These are phyloP conservation scores for Candida nitratophila DNA, from an alignment of 805 yeast genomes.

Conservation along the genomic window DNA sequence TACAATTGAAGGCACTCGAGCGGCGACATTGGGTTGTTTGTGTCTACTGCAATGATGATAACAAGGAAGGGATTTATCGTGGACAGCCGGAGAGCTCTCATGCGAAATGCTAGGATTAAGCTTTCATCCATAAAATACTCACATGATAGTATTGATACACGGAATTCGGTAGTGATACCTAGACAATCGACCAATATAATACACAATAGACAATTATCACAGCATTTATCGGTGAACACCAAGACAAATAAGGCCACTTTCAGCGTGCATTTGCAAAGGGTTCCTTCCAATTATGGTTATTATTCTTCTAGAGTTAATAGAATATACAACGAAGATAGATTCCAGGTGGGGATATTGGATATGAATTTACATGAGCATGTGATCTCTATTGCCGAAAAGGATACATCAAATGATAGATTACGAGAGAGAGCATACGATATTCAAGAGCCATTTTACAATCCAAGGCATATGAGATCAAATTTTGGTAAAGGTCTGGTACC, in stretches of 20 bases:
- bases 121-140: too few relatives aligned
- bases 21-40: not conserved
- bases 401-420: slow-evolving; percentile 1
- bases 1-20: too few relatives aligned
- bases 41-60: not conserved
- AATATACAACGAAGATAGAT: slow-evolving; percentile 73
- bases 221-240: slow-evolving; percentile 20
- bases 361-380: slow-evolving; percentile 11
- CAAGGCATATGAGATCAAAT: not conserved
- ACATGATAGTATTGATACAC: too few relatives aligned
- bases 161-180: not conserved
- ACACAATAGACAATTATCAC: slow-evolving; percentile 15
- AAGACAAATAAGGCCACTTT: slow-evolving; percentile 24
- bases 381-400: slow-evolving; percentile 1
- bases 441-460: slow-evolving; percentile 10
- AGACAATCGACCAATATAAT: not conserved
- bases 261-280: slow-evolving; percentile 50
- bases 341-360: slow-evolving; percentile 43
- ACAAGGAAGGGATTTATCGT: not conserved
- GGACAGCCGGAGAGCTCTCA: not conserved
- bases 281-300: slow-evolving; percentile 78
- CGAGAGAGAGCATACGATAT: slow-evolving; percentile 11
- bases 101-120: not conserved
- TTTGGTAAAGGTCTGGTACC: slow-evolving; percentile 7
- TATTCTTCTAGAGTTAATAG: slow-evolving; percentile 70